These are phyloP conservation scores for Geotrichum ghanense DNA, from an alignment of 805 yeast genomes.

Conservation along the genomic window DNA sequence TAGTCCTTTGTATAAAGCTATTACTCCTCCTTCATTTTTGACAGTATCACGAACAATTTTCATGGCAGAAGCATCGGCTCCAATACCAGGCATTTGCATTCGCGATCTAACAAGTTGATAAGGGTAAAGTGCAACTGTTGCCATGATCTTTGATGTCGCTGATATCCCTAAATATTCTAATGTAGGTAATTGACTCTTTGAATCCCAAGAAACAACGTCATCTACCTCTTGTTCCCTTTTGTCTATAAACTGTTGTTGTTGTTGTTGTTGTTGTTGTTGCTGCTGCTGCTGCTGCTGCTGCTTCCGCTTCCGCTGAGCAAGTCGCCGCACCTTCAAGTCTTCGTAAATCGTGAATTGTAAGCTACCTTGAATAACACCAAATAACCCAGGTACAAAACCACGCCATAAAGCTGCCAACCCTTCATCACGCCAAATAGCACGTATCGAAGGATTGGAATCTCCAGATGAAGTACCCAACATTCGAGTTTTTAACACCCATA, in stretches of 20 bases:
- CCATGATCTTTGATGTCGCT: conserved; percentile 52
- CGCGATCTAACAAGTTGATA: conserved; percentile 71
- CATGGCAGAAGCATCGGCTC: conserved; percentile 20
- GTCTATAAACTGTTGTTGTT: not conserved
- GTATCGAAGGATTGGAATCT: conserved; percentile 43
- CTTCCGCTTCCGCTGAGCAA: conserved; percentile 12
- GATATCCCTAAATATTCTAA: conserved; percentile 55
- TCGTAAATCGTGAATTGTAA: conserved; percentile 82
- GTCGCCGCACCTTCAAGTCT: conserved; percentile 39
- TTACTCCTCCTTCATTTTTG: conserved; percentile 39
- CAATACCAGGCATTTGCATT: conserved; percentile 40
- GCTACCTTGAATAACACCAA: conserved; percentile 84
- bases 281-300: conserved; percentile 20
- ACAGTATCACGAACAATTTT: conserved; percentile 29
- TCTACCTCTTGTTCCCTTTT: too few species aligned
- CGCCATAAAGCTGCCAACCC: conserved; percentile 57
- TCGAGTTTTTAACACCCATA: conserved; percentile 92
- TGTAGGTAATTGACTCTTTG: conserved; percentile 25
- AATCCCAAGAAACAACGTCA: not conserved
- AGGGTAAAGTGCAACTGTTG: conserved; percentile 68
- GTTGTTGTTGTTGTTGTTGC: not conserved
- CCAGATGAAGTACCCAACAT: conserved; percentile 40
- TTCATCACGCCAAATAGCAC: conserved; percentile 37
- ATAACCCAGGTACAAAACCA: conserved; percentile 61
- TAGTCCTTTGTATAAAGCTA: conserved; percentile 77